Conservation (phyloP, 495 filamentous ascomycete species). For the Geoglossum glabrum region DNA sequence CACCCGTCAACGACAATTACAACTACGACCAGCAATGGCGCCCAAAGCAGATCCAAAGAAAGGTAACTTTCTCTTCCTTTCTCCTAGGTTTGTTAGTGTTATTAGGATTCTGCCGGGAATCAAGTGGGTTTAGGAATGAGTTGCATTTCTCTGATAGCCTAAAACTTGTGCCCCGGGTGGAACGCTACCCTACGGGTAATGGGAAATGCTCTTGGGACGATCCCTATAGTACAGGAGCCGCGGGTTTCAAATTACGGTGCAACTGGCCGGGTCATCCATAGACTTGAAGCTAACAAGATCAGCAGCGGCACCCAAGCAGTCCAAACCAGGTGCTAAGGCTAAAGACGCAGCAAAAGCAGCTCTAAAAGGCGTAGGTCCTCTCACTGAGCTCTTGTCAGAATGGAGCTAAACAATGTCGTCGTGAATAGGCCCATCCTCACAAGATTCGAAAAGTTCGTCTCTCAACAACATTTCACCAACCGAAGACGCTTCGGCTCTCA, state of each 20-base stretch:
- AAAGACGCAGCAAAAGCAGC: conserved; percentile 83
- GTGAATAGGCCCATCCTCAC: conserved; percentile 44
- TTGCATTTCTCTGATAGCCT: too few species aligned
- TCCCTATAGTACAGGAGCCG: background rate
- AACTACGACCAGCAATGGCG: conserved; percentile 34
- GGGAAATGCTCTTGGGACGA: background rate
- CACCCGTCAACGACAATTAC: background rate
- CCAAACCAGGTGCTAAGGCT: conserved; percentile 56
- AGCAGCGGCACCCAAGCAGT: conserved; percentile 42
- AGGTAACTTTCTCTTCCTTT: conserved; percentile 21
- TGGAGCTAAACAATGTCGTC: background rate
- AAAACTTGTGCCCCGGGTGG: too few species aligned
- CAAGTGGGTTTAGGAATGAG: too few species aligned
- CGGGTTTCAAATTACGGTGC: background rate
- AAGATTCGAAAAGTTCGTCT: conserved; percentile 82
- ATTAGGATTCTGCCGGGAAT: too few species aligned
- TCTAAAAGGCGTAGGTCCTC: conserved; percentile 55
- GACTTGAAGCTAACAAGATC: conserved; percentile 13
- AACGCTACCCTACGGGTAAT: background rate
- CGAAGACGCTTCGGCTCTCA: conserved; percentile 80
- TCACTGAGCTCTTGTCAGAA: conserved; percentile 1
- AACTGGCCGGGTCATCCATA: background rate
- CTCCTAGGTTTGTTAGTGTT: conserved; percentile 16
- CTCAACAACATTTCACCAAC: conserved; percentile 91
- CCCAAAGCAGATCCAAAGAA: conserved; percentile 47